Conservation (phyloP, 495 filamentous ascomycete species). For the Hypoxylon cercidicola region DNA sequence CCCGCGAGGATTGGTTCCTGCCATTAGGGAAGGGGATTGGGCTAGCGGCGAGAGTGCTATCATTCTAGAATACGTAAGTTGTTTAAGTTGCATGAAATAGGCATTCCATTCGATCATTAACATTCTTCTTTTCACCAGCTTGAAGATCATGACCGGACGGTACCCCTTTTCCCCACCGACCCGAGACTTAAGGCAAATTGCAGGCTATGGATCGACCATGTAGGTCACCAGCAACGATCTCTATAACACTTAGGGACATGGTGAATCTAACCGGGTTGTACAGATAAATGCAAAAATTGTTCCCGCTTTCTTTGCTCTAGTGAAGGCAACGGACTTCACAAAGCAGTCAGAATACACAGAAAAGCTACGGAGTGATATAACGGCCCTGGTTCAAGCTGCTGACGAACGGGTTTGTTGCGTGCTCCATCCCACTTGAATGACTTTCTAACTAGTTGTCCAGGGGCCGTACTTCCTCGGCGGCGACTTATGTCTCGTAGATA, state of each 20-base stretch:
- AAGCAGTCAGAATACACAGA: conserved; percentile 72
- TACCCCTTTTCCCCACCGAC: conserved; percentile 72
- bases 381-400: conserved; percentile 76
- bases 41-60: conserved; percentile 88
- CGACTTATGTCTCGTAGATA: conserved; percentile 80
- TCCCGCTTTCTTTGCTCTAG: conserved; percentile 80
- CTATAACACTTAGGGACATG: not conserved
- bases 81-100: conserved; percentile 1
- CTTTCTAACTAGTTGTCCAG: conserved; percentile 37
- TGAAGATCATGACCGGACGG: conserved; percentile 75
- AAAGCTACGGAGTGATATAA: conserved; percentile 75
- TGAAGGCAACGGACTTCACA: conserved; percentile 74
- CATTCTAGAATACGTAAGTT: conserved; percentile 85
- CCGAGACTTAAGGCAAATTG: conserved; percentile 79
- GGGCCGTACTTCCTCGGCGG: conserved; percentile 88
- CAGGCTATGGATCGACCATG: conserved; percentile 89
- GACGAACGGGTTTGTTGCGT: conserved; percentile 45
- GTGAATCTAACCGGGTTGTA: conserved; percentile 34
- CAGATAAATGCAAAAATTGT: conserved; percentile 87
- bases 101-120: conserved; percentile 1
- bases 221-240: conserved; percentile 51
- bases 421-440: not conserved
- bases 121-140: conserved; percentile 59
- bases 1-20: conserved; percentile 87
- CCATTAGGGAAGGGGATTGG: conserved; percentile 85